phyloP scores from a whole-genome alignment of 2,329 filamentous ascomycete species.

The Aspergillus ustus region DNA sequence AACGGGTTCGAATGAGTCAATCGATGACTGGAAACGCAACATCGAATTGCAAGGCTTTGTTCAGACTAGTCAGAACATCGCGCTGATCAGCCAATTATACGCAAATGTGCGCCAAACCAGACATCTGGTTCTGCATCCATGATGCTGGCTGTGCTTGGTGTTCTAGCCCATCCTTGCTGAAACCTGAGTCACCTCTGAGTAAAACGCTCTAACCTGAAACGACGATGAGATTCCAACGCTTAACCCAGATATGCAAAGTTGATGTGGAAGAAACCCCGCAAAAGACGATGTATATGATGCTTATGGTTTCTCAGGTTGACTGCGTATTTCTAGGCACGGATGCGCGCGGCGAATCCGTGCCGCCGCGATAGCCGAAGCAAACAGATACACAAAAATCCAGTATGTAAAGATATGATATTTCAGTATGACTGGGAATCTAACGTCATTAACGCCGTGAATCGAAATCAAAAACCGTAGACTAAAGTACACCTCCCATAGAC shows the following conservation, averaged over 20 bases:
- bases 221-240: conserved; percentile 14
- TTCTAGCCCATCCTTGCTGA: background rate
- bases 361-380: background rate
- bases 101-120: conserved; percentile 25
- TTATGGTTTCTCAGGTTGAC: background rate
- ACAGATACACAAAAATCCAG: background rate
- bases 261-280: background rate
- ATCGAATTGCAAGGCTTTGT: background rate
- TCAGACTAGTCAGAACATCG: background rate
- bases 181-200: background rate
- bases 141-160: background rate
- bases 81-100: conserved; percentile 13
- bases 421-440: conserved; percentile 17
- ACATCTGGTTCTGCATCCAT: background rate
- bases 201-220: background rate
- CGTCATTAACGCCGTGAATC: conserved; percentile 17
- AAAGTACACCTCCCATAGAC: conserved; percentile 16
- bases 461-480: conserved; percentile 14
- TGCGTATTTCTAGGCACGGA: background rate
- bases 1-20: background rate
- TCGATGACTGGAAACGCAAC: conserved; percentile 12
- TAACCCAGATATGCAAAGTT: conserved; percentile 9
- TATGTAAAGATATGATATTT: background rate
- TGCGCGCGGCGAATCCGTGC: background rate
- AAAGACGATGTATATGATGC: background rate